Conservation (phyloP, 1,139 yeast species). For the Blastobotrys buckinghamii region DNA sequence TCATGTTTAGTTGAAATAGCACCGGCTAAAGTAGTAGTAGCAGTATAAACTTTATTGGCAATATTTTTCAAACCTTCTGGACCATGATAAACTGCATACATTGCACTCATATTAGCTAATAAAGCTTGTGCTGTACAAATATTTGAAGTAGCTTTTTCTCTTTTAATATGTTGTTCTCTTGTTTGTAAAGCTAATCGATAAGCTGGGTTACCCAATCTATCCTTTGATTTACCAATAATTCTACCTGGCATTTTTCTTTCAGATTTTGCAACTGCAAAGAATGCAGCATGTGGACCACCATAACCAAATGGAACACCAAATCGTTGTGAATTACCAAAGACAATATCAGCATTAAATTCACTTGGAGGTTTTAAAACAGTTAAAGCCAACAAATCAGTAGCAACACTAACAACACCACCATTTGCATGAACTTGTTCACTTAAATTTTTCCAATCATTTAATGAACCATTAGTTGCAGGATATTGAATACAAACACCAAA, state of each 20-base stretch:
- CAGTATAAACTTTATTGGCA: slow-evolving; percentile 71
- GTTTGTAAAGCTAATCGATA: slow-evolving; percentile 92
- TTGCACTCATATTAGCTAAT: slow-evolving; percentile 90
- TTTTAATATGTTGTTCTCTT: slow-evolving; percentile 94
- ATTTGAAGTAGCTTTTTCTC: slow-evolving; percentile 96
- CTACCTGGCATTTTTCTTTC: slow-evolving; percentile 95
- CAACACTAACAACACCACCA: slow-evolving; percentile 76
- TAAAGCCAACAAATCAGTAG: slow-evolving; percentile 85
- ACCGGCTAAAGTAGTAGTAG: slow-evolving; percentile 65
- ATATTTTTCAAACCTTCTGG: slow-evolving; percentile 81
- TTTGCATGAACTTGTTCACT: slow-evolving; percentile 61
- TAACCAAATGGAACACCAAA: slow-evolving; percentile 97
- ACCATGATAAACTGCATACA: slow-evolving; percentile 96
- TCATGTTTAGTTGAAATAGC: slow-evolving; percentile 35
- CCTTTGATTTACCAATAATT: slow-evolving; percentile 88
- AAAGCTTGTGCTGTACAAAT: slow-evolving; percentile 98
- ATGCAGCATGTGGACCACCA: slow-evolving; percentile 99
- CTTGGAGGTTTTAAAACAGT: slow-evolving; percentile 82
- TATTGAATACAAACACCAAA: slow-evolving; percentile 89
- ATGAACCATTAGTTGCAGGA: slow-evolving; percentile 82
- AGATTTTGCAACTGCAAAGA: slow-evolving; percentile 75
- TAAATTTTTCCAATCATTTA: slow-evolving; percentile 49
- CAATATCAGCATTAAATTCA: slow-evolving; percentile 86
- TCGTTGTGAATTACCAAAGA: slow-evolving; percentile 87
- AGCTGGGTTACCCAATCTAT: slow-evolving; percentile 83